Percentiles rank a stretch among this genome's conserved stretches.
These are phyloP conservation scores for Mycena belliarum DNA, from an alignment of 768 basidiomycete species.

Conservation along the genomic window DNA sequence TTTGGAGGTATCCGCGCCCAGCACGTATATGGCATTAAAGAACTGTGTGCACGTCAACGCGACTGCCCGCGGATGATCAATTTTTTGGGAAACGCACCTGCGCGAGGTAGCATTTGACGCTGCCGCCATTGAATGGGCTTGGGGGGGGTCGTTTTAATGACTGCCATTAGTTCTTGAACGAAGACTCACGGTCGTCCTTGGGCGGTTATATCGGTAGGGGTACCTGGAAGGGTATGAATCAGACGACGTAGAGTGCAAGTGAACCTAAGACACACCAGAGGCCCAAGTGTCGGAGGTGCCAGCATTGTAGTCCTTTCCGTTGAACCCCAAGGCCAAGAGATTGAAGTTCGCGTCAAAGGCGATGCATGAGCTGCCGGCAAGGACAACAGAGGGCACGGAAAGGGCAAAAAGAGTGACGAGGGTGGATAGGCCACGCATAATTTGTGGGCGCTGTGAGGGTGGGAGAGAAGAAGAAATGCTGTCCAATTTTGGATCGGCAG, in stretches of 20 bases:
- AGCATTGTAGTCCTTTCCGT: slow-evolving; percentile 82
- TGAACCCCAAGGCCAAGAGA: slow-evolving; percentile 82
- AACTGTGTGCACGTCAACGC: slow-evolving; percentile 48
- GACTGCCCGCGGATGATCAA: no score
- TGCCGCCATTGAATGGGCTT: slow-evolving; percentile 66
- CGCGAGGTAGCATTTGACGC: slow-evolving; percentile 73
- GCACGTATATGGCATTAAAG: slow-evolving; percentile 82
- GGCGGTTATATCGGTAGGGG: slow-evolving; percentile 68
- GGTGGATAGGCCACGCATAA: slow-evolving; percentile 32
- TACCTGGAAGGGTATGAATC: slow-evolving; percentile 36
- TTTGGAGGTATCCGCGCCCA: slow-evolving; percentile 74
- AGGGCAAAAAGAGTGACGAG: slow-evolving; percentile 55
- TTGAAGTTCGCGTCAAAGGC: slow-evolving; percentile 83
- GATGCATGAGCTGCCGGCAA: slow-evolving; percentile 58
- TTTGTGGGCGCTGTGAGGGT: not conserved
- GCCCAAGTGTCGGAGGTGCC: slow-evolving; percentile 73
- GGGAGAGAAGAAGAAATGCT: not conserved
- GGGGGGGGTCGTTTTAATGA: not conserved
- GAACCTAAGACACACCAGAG: slow-evolving; percentile 40
- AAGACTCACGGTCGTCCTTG: slow-evolving; percentile 72
- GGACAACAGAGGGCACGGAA: slow-evolving; percentile 34
- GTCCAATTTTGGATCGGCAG: not conserved
- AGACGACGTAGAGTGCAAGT: not conserved
- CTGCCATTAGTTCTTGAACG: slow-evolving; percentile 3
- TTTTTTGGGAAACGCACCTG: slow-evolving; percentile 46